These are phyloP conservation scores for Volvariella volvacea DNA, from an alignment of 1,284 basidiomycete genomes.

Conservation along the genomic window DNA sequence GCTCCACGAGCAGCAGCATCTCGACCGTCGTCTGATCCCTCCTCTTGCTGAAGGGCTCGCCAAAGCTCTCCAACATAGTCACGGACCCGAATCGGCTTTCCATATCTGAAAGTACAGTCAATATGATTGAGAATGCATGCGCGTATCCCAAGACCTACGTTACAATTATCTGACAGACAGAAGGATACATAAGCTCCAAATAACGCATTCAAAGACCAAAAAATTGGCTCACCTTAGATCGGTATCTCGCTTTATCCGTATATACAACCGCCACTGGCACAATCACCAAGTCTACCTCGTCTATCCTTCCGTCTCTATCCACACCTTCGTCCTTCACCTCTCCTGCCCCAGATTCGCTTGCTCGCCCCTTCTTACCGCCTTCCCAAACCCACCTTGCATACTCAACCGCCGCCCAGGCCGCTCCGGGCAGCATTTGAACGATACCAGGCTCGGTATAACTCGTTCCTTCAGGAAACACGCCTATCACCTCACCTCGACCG, in stretches of 20 bases:
- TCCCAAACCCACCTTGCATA: conserved; percentile 44
- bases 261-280: conserved; percentile 71
- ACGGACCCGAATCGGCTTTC: conserved; percentile 38
- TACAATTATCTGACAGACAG: conserved; percentile 19
- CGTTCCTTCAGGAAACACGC: conserved; percentile 73
- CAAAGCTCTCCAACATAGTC: conserved; percentile 17
- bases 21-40: conserved; percentile 11
- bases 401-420: conserved; percentile 75
- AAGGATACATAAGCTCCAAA: too few relatives aligned
- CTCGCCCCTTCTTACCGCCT: conserved; percentile 13
- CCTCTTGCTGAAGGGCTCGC: too few relatives aligned
- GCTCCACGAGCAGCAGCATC: conserved; percentile 40
- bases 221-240: conserved; percentile 39
- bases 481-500: conserved; percentile 52
- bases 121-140: background rate
- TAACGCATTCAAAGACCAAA: too few relatives aligned
- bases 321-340: conserved; percentile 11
- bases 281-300: conserved; percentile 36
- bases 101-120: too few relatives aligned
- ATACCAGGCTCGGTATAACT: conserved; percentile 61
- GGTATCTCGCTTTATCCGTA: conserved; percentile 66
- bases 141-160: conserved; percentile 14
- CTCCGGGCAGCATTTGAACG: conserved; percentile 67
- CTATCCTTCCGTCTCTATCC: too few relatives aligned
- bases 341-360: conserved; percentile 10